A percentile compares a stretch with the other conserved stretches of the same genome.
Conservation (phyloP, 257 asterid genomes). For the Verbena officinalis region DNA sequence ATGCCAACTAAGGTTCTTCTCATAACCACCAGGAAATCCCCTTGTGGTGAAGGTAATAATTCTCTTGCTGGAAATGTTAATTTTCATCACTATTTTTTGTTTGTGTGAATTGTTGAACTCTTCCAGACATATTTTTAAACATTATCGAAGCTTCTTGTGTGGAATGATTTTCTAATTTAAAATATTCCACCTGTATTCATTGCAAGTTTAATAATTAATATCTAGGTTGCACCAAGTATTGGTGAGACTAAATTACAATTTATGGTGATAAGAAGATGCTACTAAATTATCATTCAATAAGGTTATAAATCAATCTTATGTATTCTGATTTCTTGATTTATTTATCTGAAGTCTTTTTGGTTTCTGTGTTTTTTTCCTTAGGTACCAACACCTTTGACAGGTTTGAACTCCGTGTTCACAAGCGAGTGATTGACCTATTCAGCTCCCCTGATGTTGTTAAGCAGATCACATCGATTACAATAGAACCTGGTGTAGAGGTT, state of each 20-base stretch:
- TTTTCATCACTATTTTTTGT: neutral
- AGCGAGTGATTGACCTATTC: conserved; percentile 67
- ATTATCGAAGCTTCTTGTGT: neutral
- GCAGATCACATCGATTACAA: conserved; percentile 70
- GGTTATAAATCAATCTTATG: neutral
- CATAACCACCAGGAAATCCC: conserved; percentile 75
- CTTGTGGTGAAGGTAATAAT: conserved; percentile 66
- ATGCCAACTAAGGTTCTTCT: conserved; percentile 72
- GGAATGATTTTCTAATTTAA: neutral
- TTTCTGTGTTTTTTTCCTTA: conserved; percentile 13
- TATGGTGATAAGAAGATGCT: neutral
- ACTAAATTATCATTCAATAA: neutral
- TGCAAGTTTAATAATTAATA: no score
- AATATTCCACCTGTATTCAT: no score
- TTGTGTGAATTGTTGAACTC: neutral
- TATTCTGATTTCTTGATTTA: neutral
- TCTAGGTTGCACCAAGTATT: no score
- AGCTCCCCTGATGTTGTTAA: conserved; percentile 73
- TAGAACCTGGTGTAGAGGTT: conserved; percentile 69
- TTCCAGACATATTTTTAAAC: neutral
- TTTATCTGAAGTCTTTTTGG: neutral
- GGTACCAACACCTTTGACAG: conserved; percentile 64
- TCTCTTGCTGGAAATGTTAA: neutral
- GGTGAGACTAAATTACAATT: no score
- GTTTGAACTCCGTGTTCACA: conserved; percentile 65